Percentiles rank a stretch among this genome's conserved stretches.
Evolutionary conservation across 371 early-diverging fungal genomes (phyloP).

Genomic region (Rhizopus microsporus): DNA sequence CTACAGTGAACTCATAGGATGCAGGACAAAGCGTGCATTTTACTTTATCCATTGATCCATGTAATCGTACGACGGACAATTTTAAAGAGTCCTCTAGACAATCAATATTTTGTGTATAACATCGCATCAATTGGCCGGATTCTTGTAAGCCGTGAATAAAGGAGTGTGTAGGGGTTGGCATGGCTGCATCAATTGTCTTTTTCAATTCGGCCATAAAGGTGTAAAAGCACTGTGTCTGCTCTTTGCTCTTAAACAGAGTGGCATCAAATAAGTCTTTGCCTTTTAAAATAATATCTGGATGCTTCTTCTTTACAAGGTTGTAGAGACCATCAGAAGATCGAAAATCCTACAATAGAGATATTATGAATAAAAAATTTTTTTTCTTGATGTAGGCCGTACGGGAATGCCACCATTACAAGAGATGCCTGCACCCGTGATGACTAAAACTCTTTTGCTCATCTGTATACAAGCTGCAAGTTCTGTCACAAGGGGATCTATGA

Average conservation of each 20-base stretch:
- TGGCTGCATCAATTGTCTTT: slow-evolving; percentile 64
- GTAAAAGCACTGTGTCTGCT: slow-evolving; percentile 83
- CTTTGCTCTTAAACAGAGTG: slow-evolving; percentile 73
- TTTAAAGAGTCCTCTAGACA: slow-evolving; percentile 77
- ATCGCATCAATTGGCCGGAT: slow-evolving; percentile 75
- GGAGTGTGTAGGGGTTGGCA: slow-evolving; percentile 85
- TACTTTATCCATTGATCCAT: slow-evolving; percentile 85
- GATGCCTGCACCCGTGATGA: slow-evolving; percentile 93
- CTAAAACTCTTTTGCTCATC: slow-evolving; percentile 68
- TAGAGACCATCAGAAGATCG: slow-evolving; percentile 80
- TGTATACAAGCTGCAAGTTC: slow-evolving; percentile 56
- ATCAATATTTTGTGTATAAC: slow-evolving; percentile 98
- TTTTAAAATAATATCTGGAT: slow-evolving; percentile 69
- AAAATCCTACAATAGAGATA: slow-evolving; percentile 64
- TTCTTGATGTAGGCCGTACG: slow-evolving; percentile 35
- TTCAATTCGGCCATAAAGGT: slow-evolving; percentile 94
- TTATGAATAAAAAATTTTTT: neutral
- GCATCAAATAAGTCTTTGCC: slow-evolving; percentile 98
- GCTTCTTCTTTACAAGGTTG: slow-evolving; percentile 76
- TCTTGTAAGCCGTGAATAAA: slow-evolving; percentile 82
- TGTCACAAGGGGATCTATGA: slow-evolving; percentile 41
- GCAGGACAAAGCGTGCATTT: slow-evolving; percentile 84
- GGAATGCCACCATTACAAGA: slow-evolving; percentile 91
- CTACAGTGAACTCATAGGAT: slow-evolving; percentile 58
- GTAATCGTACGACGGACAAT: slow-evolving; percentile 82